These are phyloP conservation scores for Helianthus tuberosus DNA, from an alignment of 129 eudicot genomes.

Conservation along the genomic window DNA sequence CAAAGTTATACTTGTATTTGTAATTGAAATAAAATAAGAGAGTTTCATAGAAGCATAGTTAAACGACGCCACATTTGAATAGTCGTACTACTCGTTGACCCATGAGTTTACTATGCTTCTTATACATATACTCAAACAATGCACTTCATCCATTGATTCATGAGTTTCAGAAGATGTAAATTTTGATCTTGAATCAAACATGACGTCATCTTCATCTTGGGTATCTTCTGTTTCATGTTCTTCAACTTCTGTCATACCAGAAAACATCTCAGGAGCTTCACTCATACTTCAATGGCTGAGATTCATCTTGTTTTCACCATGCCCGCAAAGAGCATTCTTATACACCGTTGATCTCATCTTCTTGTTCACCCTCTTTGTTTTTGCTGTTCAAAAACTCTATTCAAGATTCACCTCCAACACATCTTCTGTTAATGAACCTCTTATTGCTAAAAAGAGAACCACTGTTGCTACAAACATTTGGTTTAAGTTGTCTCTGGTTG, in stretches of 20 bases:
- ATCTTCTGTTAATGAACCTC: conserved; percentile 44
- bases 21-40: not conserved
- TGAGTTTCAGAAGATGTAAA: not conserved
- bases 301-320: conserved; percentile 73
- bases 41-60: not conserved
- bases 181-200: conserved; percentile 13
- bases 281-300: conserved; percentile 53
- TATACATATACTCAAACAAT: not conserved
- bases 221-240: conserved; percentile 64
- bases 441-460: conserved; percentile 28
- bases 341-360: conserved; percentile 63
- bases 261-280: conserved; percentile 35
- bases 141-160: not conserved
- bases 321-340: conserved; percentile 68
- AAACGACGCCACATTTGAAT: conserved; percentile 6
- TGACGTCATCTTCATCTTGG: conserved; percentile 56
- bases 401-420: conserved; percentile 37
- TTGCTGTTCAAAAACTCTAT: conserved; percentile 50
- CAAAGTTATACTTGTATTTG: too few species aligned
- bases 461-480: conserved; percentile 37
- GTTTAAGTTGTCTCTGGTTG: conserved; percentile 53
- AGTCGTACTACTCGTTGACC: not conserved
- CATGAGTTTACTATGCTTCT: not conserved
- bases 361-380: conserved; percentile 43
- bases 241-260: conserved; percentile 42